A percentile compares a stretch with the other conserved stretches of the same genome.
Conservation (phyloP, 1,139 yeast genomes). For the Magnusiomyces magnusii region DNA sequence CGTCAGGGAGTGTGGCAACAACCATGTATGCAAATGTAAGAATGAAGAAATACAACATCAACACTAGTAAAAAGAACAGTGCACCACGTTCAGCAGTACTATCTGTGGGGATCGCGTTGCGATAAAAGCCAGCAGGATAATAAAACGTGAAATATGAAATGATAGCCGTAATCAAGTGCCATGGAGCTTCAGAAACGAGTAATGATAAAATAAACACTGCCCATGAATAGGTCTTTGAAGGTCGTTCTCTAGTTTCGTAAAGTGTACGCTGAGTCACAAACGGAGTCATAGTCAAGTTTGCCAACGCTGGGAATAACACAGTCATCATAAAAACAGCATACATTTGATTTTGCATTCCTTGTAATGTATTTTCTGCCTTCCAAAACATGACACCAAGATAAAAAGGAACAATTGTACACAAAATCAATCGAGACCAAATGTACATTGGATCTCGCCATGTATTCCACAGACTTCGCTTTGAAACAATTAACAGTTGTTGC, state of each 20-base stretch:
- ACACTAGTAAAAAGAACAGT: slow-evolving; percentile 51
- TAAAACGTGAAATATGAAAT: slow-evolving; percentile 63
- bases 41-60: slow-evolving; percentile 51
- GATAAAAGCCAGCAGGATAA: slow-evolving; percentile 60
- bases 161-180: slow-evolving; percentile 60
- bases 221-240: slow-evolving; percentile 63
- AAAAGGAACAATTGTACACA: slow-evolving; percentile 45
- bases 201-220: slow-evolving; percentile 53
- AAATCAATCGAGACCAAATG: slow-evolving; percentile 56
- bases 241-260: slow-evolving; percentile 88
- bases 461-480: slow-evolving; percentile 48
- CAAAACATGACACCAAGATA: slow-evolving; percentile 72
- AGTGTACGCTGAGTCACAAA: slow-evolving; percentile 66
- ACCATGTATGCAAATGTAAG: slow-evolving; percentile 60
- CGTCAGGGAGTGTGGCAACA: slow-evolving; percentile 54
- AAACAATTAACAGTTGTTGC: slow-evolving; percentile 47
- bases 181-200: slow-evolving; percentile 66
- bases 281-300: slow-evolving; percentile 69
- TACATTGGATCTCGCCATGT: slow-evolving; percentile 73
- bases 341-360: slow-evolving; percentile 40
- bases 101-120: slow-evolving; percentile 40
- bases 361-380: slow-evolving; percentile 52
- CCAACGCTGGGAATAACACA: slow-evolving; percentile 51
- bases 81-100: slow-evolving; percentile 54
- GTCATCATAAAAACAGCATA: slow-evolving; percentile 63